Conservation (phyloP, 306 rosid species). For the Vigna reflexopilosa region DNA sequence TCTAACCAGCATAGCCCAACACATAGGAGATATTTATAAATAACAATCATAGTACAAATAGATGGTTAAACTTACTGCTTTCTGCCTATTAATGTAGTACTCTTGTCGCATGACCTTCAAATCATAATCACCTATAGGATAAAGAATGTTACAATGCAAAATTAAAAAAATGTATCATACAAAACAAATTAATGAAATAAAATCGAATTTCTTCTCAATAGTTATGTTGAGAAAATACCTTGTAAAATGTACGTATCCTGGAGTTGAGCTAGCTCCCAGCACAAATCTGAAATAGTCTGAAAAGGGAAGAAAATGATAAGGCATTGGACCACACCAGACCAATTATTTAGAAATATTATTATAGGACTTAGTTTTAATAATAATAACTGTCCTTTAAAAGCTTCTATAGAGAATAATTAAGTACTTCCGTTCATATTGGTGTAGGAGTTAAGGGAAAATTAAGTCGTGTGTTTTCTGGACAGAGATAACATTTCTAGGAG, state of each 20-base stretch:
- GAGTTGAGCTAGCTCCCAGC: constrained; percentile 99
- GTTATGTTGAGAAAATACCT: constrained; percentile 52
- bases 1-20: constrained; percentile 26
- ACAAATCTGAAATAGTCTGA: constrained; percentile 90
- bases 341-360: neutral
- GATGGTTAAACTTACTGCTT: constrained; percentile 66
- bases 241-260: constrained; percentile 98
- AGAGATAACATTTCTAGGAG: neutral
- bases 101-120: constrained; percentile 99
- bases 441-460: neutral
- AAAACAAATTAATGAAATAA: constrained; percentile 8
- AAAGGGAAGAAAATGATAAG: constrained; percentile 29
- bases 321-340: neutral
- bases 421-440: neutral
- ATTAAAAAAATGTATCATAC: constrained; percentile 21
- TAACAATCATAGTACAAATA: constrained; percentile 15
- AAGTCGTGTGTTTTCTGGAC: neutral
- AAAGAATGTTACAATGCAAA: constrained; percentile 40
- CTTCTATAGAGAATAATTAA: neutral
- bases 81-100: constrained; percentile 85
- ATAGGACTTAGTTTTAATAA: neutral
- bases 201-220: constrained; percentile 28
- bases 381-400: neutral
- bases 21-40: constrained; percentile 29
- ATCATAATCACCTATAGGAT: constrained; percentile 89